Evolutionary conservation across 176 grass and related monocot species (phyloP), one percentile per base, ranked within the genome.

Genomic region (Bonia amplexicaulis): DNA sequence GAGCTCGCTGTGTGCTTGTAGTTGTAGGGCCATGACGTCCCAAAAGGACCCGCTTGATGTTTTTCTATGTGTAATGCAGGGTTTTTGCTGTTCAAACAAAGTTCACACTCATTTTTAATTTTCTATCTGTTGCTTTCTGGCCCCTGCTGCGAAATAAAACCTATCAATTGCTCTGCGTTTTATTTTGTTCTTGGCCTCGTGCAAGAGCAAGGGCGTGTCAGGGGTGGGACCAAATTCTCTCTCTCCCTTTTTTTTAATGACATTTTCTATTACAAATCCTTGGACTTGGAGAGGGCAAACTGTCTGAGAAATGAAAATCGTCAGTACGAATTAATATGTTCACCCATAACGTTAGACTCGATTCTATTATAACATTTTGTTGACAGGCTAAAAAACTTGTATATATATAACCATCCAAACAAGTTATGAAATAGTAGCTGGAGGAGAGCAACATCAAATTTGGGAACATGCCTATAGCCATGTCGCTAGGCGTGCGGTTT

Each of bases 81-180:
- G 49, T 51, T 90, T 87, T 83, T 59, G 67, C 74, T 87, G 73
- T 82, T 90, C 46, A n/a, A 72, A 60, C 73, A 63, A 82, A 82
- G 73, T 54, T 66, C 47, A 26, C 45, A 11, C 44, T 27, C 3
- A 41, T 48, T 82, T 73, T 31, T 20, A 55, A 40, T 82, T 81
- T 71, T 51, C 26, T 60, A 40, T 13, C 49, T 71, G 83, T 41
- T 65, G 54, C 63, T 6, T 45, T 29, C 55, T 63, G n/a, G 46
- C 20, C 53, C 51, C 41, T 77, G 66, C 54, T 33, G 44, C 47
- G 66, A 74, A 84, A 53, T 75, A 44, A 74, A 83, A 47, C 44
- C 29, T 39, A 52, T n/a, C 15, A 9, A 37, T 66, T 25, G 49
- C 52, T 64, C 54, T 29, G 40, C 42, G 6, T 66, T 79, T 82